Conservation (phyloP, 306 rosid genomes). For the Dalbergia cochinchinensis region DNA sequence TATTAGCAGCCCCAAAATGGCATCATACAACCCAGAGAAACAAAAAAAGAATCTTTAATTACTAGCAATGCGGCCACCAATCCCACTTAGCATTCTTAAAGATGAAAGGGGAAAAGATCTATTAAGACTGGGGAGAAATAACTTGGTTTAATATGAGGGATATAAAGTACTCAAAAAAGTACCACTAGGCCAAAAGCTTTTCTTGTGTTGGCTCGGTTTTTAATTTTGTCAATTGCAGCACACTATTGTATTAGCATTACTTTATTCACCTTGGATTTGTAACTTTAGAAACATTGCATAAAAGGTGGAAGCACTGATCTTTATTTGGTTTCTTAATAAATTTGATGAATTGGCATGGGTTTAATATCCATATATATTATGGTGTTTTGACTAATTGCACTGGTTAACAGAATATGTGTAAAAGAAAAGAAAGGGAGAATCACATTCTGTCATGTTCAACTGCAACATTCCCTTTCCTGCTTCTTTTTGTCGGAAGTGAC, state of each 20-base stretch:
- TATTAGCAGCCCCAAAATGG: neutral
- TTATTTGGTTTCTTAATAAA: constrained; percentile 17
- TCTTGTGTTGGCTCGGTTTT: neutral
- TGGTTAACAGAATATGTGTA: constrained; percentile 27
- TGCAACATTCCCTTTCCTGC: constrained; percentile 49
- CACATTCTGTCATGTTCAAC: constrained; percentile 42
- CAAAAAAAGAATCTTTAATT: neutral
- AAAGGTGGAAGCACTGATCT: constrained; percentile 34
- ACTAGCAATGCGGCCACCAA: constrained; percentile 33
- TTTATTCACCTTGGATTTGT: constrained; percentile 16
- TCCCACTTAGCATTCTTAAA: constrained; percentile 27
- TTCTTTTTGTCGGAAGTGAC: constrained; percentile 42
- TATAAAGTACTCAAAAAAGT: neutral
- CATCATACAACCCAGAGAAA: too few relatives aligned
- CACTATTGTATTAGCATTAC: constrained; percentile 31
- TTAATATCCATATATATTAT: constrained; percentile 12
- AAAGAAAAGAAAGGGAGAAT: constrained; percentile 40
- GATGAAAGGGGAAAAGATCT: neutral
- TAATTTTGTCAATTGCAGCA: constrained; percentile 9
- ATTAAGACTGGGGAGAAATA: neutral
- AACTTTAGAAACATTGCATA: constrained; percentile 41
- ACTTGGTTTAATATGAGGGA: neutral
- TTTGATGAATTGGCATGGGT: neutral
- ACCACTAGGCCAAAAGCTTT: constrained; percentile 18
- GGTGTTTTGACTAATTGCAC: constrained; percentile 2